Evolutionary conservation across 2,329 filamentous ascomycete genomes (phyloP).

Genomic region (Pseudogymnoascus sp.): DNA sequence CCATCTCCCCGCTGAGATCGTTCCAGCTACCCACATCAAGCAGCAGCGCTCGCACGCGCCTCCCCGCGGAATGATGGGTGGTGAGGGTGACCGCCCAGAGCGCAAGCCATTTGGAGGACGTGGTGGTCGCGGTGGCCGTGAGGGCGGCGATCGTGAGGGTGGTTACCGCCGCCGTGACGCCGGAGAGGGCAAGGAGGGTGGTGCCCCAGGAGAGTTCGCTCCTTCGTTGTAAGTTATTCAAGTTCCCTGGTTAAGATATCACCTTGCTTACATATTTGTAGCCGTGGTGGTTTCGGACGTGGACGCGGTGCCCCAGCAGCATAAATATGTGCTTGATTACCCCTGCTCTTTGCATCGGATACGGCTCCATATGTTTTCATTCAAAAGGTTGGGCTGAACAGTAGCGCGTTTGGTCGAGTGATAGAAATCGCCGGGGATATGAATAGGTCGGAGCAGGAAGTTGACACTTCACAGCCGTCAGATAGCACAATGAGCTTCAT

Average conservation of each 20-base stretch:
- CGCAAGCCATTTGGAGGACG: slow-evolving; percentile 65
- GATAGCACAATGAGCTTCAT: slow-evolving; percentile 32
- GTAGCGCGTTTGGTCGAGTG: slow-evolving; percentile 43
- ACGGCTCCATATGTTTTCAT: slow-evolving; percentile 26
- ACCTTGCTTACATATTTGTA: slow-evolving; percentile 35
- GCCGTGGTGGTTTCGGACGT: slow-evolving; percentile 84
- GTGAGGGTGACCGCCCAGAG: slow-evolving; percentile 65
- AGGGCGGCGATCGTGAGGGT: slow-evolving; percentile 73
- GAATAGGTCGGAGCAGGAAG: slow-evolving; percentile 39
- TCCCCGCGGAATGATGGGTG: slow-evolving; percentile 95
- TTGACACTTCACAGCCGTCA: slow-evolving; percentile 35
- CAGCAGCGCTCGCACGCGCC: slow-evolving; percentile 98
- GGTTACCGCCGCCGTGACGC: slow-evolving; percentile 87
- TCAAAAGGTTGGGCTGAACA: slow-evolving; percentile 35
- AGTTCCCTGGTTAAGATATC: neutral
- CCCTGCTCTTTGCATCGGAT: slow-evolving; percentile 30
- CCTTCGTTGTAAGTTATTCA: slow-evolving; percentile 67
- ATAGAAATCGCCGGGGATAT: slow-evolving; percentile 40
- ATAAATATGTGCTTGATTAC: slow-evolving; percentile 23
- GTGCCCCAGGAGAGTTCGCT: slow-evolving; percentile 84
- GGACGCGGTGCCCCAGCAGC: slow-evolving; percentile 62
- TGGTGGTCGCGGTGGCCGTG: slow-evolving; percentile 56
- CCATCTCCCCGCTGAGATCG: slow-evolving; percentile 98
- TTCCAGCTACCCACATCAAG: slow-evolving; percentile 99
- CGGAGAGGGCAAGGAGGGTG: slow-evolving; percentile 81